Conservation (phyloP, 2,329 filamentous ascomycete genomes). For the Aspergillus aculeatinus region DNA sequence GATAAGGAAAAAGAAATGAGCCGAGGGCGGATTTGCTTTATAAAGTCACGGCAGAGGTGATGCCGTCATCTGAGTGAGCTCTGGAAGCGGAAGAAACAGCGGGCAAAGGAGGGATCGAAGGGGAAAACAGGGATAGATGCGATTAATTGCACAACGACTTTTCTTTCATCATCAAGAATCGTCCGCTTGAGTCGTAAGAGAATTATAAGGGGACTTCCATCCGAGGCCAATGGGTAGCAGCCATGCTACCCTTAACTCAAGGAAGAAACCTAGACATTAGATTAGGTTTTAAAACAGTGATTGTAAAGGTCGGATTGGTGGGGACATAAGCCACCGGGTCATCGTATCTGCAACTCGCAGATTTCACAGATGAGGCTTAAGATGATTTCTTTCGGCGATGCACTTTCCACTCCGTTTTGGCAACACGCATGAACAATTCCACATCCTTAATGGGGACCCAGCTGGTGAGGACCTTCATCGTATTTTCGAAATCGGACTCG, state of each 20-base stretch:
- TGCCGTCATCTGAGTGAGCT: not conserved
- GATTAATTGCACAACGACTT: conserved; percentile 12
- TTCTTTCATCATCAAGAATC: conserved; percentile 17
- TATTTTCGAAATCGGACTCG: conserved; percentile 93
- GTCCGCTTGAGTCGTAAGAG: conserved; percentile 15
- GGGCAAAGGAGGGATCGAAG: conserved; percentile 3
- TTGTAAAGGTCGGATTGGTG: not conserved
- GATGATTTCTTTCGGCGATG: conserved; percentile 50
- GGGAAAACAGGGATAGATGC: not conserved
- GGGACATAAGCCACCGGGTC: not conserved
- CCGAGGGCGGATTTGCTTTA: not conserved
- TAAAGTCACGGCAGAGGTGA: not conserved
- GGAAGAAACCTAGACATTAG: not conserved
- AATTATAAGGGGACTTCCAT: conserved; percentile 4
- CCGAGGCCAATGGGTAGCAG: not conserved
- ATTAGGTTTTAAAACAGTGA: not conserved
- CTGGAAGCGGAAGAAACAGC: not conserved
- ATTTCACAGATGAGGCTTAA: not conserved
- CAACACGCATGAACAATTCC: conserved; percentile 87
- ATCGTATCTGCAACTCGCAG: not conserved
- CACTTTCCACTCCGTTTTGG: conserved; percentile 81
- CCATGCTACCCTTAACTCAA: not conserved
- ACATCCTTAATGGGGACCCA: conserved; percentile 94
- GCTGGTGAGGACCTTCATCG: conserved; percentile 93
- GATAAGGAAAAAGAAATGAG: not conserved